Base-by-base conservation (phyloP, 495 filamentous ascomycete genomes). In the Astrocystis sublimbata region DNA sequence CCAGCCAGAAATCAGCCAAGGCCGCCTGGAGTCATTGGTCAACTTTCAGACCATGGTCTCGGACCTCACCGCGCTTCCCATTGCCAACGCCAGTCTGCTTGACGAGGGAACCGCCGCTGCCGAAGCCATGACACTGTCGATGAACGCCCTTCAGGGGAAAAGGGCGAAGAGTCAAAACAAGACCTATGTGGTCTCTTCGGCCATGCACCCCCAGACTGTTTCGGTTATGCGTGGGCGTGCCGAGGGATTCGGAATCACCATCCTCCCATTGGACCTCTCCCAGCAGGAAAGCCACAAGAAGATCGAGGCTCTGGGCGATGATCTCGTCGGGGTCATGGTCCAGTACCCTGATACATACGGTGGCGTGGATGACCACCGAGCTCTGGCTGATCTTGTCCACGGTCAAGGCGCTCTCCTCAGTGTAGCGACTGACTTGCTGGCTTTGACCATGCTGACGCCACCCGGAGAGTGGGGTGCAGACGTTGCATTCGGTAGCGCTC, bases 1-100 rank as follows among this genome's bases (percentile, higher is more conserved):
- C 75, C 94, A 98, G 73, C 93, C 94, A 2, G 94, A 98, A 77
- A 98, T 98, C 79, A 96, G 92, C 69, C 94, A 98, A 75, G 94
- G 90, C 33, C 89, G 92, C 42, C 76, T 96, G 64, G 96, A 98
- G 79, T 96, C 93, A 6, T 79, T 98, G 41, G 80, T 98, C 45
- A 98, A 98, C 79, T 98, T 96, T 76, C 94, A 98, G 82, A 98
- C 94, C 12, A 74, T 98, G 76, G 90, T 96, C 6, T 86, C 89
- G 6, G 94, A 98, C 70, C 80, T 98, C 47, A 98, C 94, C 0
- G 91, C 83, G 7, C 83, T 98, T 33, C 85, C 92, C 13, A 92
- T 98, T 67, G 84, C 96, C 61, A 98, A 98, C 81, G 94, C 96
- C 61, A 97, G 92, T 15, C 83, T 97, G 53, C 79, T 98, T 38